Evolutionary conservation across 2,329 filamentous ascomycete genomes (phyloP).

Genomic region (Akanthomyces muscarius): DNA sequence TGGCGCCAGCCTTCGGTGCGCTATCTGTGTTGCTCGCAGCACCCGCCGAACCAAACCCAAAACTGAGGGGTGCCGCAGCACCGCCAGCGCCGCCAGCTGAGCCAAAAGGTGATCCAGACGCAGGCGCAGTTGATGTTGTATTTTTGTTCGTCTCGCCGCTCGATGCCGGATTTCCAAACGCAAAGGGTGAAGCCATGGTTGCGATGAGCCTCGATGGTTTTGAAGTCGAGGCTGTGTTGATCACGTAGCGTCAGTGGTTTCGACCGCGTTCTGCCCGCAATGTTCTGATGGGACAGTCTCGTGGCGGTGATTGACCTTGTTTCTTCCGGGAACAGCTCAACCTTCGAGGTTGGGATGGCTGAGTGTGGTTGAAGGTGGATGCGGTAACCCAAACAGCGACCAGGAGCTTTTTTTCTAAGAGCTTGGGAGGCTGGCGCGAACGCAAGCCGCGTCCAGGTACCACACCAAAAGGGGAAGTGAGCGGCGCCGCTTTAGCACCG

Average conservation of each 20-base stretch:
- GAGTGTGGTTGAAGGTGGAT: slow-evolving; percentile 9
- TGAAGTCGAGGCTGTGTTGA: not conserved
- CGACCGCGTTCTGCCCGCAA: not conserved
- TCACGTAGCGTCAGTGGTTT: not conserved
- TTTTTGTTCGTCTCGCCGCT: slow-evolving; percentile 31
- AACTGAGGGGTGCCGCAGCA: slow-evolving; percentile 22
- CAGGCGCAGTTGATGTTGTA: slow-evolving; percentile 34
- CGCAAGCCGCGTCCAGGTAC: not conserved
- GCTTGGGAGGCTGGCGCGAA: slow-evolving; percentile 14
- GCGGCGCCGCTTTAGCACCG: slow-evolving; percentile 7
- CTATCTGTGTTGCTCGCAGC: slow-evolving; percentile 9
- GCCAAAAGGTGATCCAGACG: slow-evolving; percentile 30
- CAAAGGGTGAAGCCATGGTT: slow-evolving; percentile 37
- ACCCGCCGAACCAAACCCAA: slow-evolving; percentile 29
- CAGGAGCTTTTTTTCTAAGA: slow-evolving; percentile 19
- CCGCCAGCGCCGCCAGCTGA: slow-evolving; percentile 22
- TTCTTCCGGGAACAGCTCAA: not conserved
- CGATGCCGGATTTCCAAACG: slow-evolving; percentile 33
- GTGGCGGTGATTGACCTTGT: not conserved
- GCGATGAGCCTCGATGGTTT: slow-evolving; percentile 3
- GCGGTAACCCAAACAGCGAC: not conserved
- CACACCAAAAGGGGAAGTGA: not conserved
- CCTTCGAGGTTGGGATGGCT: not conserved
- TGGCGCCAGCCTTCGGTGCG: slow-evolving; percentile 3
- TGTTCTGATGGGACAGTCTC: not conserved